Base-by-base conservation (phyloP, 176 grass and related monocot species). In the Musa itinerans region DNA sequence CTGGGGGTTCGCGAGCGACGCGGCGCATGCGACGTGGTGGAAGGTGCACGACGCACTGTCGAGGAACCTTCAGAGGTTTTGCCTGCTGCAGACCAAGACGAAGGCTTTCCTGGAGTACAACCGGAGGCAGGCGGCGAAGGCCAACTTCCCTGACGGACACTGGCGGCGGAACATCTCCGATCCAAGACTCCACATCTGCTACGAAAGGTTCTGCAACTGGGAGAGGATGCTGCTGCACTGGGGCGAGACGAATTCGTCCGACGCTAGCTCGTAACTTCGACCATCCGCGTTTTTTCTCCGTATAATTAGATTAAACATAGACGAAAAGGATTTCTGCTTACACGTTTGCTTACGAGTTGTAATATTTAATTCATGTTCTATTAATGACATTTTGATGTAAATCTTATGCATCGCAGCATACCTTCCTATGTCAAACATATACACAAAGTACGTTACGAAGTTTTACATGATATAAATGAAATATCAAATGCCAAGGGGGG, bases 21-120 rank as follows among this genome's bases (percentile, higher is more conserved):
- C 43, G 16, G 68, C 68, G 43, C 68, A 70, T 17, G 68, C 68
- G 17, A 70, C 43, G 68, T 70, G 68, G 68, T 70, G 68, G 68
- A 20, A 9, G 20, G 68, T 70, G 48, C 29, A 70, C 43, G 68
- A 70, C 43, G 7, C 29, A 0, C 11, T 70, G 68, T 48, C 68
- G 48, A 16, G 22, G 43, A 20, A 51, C 17, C 68, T 70, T 16
- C 34, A 51, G 43, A 15, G 13, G 68, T 20, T 50, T 12, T 70
- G 68, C 68, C 16, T 70, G 7, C 29, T 70, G 9, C 34, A 15
- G 15, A 70, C 68, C 17, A 70, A 10, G 68, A 51, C 9, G 43
- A 70, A 70, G 48, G 68, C 68, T 1, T 70, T 20, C 68, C 21
- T 70, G 8, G 68, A 70, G 49, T 20, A 52, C 68, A 70, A 51